A percentile compares a stretch with the other conserved stretches of the same genome.
phyloP scores from a whole-genome alignment of 2,329 filamentous ascomycete species.

The Curvularia eragrostidis region DNA sequence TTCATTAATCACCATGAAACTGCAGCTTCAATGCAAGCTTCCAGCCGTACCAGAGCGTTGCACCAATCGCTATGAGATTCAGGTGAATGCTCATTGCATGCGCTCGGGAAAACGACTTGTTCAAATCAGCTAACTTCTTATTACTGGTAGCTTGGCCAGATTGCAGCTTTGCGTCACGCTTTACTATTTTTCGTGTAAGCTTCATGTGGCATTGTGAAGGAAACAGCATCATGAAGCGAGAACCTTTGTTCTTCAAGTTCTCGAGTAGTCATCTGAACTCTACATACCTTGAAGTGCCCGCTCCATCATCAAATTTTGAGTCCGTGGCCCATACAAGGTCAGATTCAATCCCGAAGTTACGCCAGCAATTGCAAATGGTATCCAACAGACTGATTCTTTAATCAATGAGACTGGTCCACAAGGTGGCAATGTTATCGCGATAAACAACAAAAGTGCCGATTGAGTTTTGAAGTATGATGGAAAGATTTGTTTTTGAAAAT shows the following conservation, averaged over 20 bases:
- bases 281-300: conserved; percentile 39
- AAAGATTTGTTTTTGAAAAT: conserved; percentile 51
- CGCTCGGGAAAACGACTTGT: conserved; percentile 45
- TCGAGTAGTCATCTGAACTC: background rate
- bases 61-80: conserved; percentile 49
- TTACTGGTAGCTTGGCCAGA: conserved; percentile 4
- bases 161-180: conserved; percentile 20
- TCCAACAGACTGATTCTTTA: conserved; percentile 26
- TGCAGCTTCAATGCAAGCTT: conserved; percentile 3
- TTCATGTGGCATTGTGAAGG: background rate
- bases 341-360: conserved; percentile 48
- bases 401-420: conserved; percentile 40
- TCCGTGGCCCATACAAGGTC: conserved; percentile 47
- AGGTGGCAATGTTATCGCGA: conserved; percentile 45
- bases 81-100: conserved; percentile 55
- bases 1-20: no score
- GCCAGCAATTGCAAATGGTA: conserved; percentile 41
- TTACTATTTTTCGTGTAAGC: conserved; percentile 18
- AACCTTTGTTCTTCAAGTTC: background rate
- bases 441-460: conserved; percentile 44
- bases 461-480: conserved; percentile 52
- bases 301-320: conserved; percentile 45
- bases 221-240: background rate
- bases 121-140: conserved; percentile 33
- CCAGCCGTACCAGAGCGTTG: conserved; percentile 36